Conservation (phyloP, 148 eudicot species). For the Nyssa sinensis region DNA sequence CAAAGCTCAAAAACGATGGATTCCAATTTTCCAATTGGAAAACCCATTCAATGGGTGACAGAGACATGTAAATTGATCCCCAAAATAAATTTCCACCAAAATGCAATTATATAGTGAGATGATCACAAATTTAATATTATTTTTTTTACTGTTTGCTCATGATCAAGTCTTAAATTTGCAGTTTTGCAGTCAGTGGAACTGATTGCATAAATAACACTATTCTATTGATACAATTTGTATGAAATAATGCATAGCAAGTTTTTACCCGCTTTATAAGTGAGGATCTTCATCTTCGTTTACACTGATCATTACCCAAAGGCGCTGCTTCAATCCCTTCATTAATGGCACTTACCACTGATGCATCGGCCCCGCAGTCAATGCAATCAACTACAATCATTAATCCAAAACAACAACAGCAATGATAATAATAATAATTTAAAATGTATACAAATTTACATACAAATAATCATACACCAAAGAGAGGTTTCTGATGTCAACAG, state of each 20-base stretch:
- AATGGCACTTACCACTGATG: slow-evolving; percentile 74
- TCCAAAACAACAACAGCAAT: too few species aligned
- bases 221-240: background rate
- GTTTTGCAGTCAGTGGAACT: too few species aligned
- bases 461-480: slow-evolving; percentile 50
- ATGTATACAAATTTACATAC: background rate
- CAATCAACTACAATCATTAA: slow-evolving; percentile 66
- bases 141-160: too few species aligned
- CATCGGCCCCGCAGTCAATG: slow-evolving; percentile 97
- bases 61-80: too few species aligned
- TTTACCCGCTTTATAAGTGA: slow-evolving; percentile 95
- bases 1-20: background rate
- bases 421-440: background rate
- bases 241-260: too few species aligned
- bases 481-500: slow-evolving; percentile 77
- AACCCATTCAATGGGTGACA: background rate
- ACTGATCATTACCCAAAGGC: slow-evolving; percentile 95
- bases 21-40: background rate
- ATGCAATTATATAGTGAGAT: too few species aligned
- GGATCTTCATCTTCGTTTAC: slow-evolving; percentile 92
- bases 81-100: background rate
- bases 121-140: too few species aligned
- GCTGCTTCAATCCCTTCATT: slow-evolving; percentile 88
- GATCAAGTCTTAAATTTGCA: too few species aligned
- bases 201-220: too few species aligned